phyloP scores from a whole-genome alignment of 768 basidiomycete genomes.

The Pisolithus albus region DNA sequence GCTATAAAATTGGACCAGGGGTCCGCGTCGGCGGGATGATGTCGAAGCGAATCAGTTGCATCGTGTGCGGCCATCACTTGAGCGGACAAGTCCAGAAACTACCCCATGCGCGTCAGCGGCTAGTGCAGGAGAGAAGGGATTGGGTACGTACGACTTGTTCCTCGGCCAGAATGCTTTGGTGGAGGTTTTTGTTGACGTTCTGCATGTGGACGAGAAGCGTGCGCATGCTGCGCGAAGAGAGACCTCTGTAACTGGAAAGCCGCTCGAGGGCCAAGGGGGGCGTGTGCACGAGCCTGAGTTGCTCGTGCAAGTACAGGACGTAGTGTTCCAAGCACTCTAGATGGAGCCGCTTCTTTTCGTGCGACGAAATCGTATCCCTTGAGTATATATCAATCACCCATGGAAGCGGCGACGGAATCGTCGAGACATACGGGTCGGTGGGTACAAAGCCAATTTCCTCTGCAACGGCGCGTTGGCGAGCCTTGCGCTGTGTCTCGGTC shows the following conservation, averaged over 20 bases:
- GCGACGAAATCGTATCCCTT: conserved; percentile 69
- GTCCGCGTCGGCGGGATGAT: conserved; percentile 24
- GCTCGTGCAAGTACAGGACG: conserved; percentile 57
- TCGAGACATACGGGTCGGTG: conserved; percentile 51
- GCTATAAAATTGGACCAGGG: conserved; percentile 7
- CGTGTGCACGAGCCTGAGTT: conserved; percentile 44
- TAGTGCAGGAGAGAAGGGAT: neutral
- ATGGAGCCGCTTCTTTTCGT: conserved; percentile 72
- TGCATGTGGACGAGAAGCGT: conserved; percentile 70
- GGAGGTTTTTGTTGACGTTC: conserved; percentile 43
- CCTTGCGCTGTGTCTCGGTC: conserved; percentile 47
- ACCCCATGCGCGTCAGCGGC: neutral
- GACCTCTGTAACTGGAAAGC: conserved; percentile 44
- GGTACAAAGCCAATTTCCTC: conserved; percentile 49
- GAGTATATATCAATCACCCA: neutral
- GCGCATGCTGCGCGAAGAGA: conserved; percentile 60
- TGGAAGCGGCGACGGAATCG: neutral
- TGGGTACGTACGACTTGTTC: conserved; percentile 43
- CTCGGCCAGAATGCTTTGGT: conserved; percentile 43
- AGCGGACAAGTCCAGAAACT: conserved; percentile 26
- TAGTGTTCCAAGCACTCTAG: conserved; percentile 70
- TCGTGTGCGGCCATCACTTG: conserved; percentile 23
- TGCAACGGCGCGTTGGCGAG: conserved; percentile 51
- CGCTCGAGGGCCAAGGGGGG: conserved; percentile 44
- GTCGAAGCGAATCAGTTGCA: conserved; percentile 21